phyloP scores from a whole-genome alignment of 2,329 filamentous ascomycete genomes.

The Colletotrichum sp. region DNA sequence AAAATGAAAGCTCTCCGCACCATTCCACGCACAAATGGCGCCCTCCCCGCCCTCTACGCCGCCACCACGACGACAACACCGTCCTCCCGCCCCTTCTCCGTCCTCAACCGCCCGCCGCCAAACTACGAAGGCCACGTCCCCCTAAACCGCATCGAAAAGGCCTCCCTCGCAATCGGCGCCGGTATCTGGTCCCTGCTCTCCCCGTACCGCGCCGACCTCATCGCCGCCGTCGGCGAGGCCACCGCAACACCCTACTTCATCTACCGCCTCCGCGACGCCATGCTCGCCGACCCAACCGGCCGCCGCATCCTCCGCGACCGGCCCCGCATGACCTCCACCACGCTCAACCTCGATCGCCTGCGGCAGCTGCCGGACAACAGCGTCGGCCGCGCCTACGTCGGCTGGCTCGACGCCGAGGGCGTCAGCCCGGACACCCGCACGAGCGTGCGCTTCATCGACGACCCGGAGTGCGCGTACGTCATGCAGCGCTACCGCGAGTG shows the following conservation, averaged over 20 bases:
- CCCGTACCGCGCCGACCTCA: conserved; percentile 87
- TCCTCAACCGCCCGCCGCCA: conserved; percentile 82
- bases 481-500: conserved; percentile 98
- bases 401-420: conserved; percentile 92
- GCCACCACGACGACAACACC: conserved; percentile 16
- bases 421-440: conserved; percentile 90
- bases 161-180: conserved; percentile 71
- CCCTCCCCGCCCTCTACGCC: conserved; percentile 13
- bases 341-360: conserved; percentile 69
- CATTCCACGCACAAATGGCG: not conserved
- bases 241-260: conserved; percentile 97
- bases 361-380: conserved; percentile 74
- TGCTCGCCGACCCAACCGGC: conserved; percentile 84
- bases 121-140: conserved; percentile 95
- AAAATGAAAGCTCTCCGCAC: conserved; percentile 13
- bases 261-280: conserved; percentile 85
- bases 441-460: conserved; percentile 86
- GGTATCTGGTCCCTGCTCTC: conserved; percentile 70
- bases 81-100: conserved; percentile 65
- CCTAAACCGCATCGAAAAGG: conserved; percentile 78
- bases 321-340: conserved; percentile 83
- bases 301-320: conserved; percentile 90
- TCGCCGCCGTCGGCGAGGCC: conserved; percentile 91
- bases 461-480: conserved; percentile 95
- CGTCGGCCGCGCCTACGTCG: conserved; percentile 82